Base-by-base conservation (phyloP, 345 rosid genomes). In the Eutrema japonicum region DNA sequence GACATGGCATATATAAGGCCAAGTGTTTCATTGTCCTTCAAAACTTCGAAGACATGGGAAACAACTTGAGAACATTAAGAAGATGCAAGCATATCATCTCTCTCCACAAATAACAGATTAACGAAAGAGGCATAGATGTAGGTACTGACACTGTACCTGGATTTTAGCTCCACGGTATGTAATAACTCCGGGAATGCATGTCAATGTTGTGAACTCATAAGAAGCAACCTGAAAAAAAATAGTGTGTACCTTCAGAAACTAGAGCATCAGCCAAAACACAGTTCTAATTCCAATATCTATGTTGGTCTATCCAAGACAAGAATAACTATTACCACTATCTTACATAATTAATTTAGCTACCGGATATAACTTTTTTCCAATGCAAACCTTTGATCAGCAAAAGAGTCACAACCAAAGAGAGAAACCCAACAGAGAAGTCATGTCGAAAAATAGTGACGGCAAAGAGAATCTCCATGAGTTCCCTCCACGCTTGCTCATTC, bases 141-240 rank as follows among this genome's bases (percentile, higher is more conserved):
- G 12, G 3, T 29, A 50, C 0, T 18, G 22, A 18, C 22, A 18
- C 22, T 8, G 18, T 77, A 95, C 99, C 97, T 92, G 98, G 81
- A 92, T 85, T 88, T 92, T 92, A 70, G 99, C 99, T 77, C 99
- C 99, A 78, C 96, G 91, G 68, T 95, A 95, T 33, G 68, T 41
- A 59, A 95, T 95, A 77, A 92, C 99, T 22, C 96, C 98, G 1
- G 98, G 99, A 78, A 95, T 95, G 79, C 98, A 95, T 62, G 99
- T 95, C 77, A 92, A 83, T 14, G 98, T 95, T 5, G 99, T 95
- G 82, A 95, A 95, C 78, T 95, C 99, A 70, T 95, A 95, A 12
- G 98, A 95, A 68, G 99, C 98, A 79, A 95, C 96, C 99, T 95
- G 86, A 29, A 78, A 52, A 57, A 30, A 40, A 64, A 33, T 1